Base-by-base conservation (phyloP, 176 grass and related monocot species). In the Tillandsia fasciculata region DNA sequence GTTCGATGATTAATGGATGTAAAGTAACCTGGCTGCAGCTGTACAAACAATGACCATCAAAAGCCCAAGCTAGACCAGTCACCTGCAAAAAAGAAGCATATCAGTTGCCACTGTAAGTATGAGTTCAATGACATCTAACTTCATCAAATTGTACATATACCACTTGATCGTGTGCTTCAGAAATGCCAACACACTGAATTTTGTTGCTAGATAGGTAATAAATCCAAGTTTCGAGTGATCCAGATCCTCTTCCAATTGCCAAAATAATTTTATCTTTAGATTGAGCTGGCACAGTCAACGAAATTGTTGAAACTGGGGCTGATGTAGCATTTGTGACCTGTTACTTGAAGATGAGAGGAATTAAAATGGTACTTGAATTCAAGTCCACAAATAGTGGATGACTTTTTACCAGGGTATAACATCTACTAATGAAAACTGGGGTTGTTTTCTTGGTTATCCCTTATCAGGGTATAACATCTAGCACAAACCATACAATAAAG, bases 21-120 rank as follows among this genome's bases (percentile, higher is more conserved):
- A 18, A 70, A 89, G 76, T 17, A 71, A 96, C 92, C 92, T 96
- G 83, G 56, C 92, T 87, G 78, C 88, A 96, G 76, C 81, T 87
- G 72, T 92, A 96, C 67, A 96, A 80, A 83, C 83, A 90, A 70
- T 64, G 66, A 48, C 93, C 88, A 83, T 90, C 70, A 63, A 84
- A 89, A 71, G 75, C 83, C 85, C 88, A 96, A 67, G 70, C 75
- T 74, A 96, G 80, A 85, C 88, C 93, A 72, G 83, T 96, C 76
- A 92, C 93, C 88, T 96, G 73, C 77, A 65, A 71, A 51, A 77
- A 80, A 67, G 48, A 85, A 69, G 72, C 70, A 56, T n/a, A 59
- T 59, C 47, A 78, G 74, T 64, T 49, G 56, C 49, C 9, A 52
- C 27, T 5, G 50, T 50, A 57, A 68, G 4, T 42, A 42, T 42